These are phyloP conservation scores for Artemisia argyi DNA, from an alignment of 129 eudicot species.

Conservation along the genomic window DNA sequence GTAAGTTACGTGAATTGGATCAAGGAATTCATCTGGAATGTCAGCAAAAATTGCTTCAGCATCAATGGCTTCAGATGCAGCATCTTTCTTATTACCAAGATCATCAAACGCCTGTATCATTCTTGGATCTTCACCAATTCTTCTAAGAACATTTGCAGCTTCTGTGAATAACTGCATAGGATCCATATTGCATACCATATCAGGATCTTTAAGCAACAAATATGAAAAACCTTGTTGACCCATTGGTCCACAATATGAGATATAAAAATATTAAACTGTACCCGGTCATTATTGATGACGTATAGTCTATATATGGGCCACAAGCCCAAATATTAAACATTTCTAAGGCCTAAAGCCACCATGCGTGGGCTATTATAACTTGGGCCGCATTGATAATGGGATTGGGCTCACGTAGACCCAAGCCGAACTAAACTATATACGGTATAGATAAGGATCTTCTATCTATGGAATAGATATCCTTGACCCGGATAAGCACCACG, in stretches of 20 bases:
- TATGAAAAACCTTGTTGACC: background rate
- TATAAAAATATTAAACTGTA: conserved; percentile 29
- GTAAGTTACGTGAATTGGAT: conserved; percentile 75
- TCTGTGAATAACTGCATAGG: conserved; percentile 74
- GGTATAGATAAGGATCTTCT: no score
- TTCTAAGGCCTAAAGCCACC: no score
- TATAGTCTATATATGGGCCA: no score
- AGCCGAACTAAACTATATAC: no score
- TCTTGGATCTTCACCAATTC: conserved; percentile 81
- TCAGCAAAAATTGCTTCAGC: conserved; percentile 92
- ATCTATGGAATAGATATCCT: no score
- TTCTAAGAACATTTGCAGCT: conserved; percentile 74
- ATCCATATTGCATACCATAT: background rate
- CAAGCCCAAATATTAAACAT: no score
- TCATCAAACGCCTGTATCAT: conserved; percentile 66
- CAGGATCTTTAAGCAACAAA: conserved; percentile 4
- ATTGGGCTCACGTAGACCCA: no score
- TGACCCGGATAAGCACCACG: no score
- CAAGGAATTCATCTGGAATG: conserved; percentile 95
- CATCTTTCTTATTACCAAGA: conserved; percentile 74
- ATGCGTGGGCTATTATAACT: no score
- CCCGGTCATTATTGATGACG: conserved; percentile 97
- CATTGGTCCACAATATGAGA: background rate
- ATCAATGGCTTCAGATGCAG: conserved; percentile 92
- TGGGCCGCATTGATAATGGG: no score